Evolutionary conservation across 768 basidiomycete genomes (phyloP), one percentile per base, ranked within the genome.

Genomic region (Boletellus emodensis): DNA sequence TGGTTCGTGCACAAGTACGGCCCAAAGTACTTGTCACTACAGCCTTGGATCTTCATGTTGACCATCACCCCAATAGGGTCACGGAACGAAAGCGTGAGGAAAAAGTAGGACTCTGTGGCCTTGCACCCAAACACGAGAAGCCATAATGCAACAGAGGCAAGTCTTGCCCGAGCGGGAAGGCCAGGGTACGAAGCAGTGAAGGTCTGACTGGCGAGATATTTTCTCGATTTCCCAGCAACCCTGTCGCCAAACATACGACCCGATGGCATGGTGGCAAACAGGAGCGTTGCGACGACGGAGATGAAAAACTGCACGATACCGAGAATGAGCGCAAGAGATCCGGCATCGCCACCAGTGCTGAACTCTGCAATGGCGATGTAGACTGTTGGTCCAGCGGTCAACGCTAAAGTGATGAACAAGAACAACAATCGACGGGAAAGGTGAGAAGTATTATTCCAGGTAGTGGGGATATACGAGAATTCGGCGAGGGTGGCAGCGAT

Each of bases 231-330:
- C 44, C 95, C 89, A 0, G 88, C 91, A 0, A 99, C 96, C 48
- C 95, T 83, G 67, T 99, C 96, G 30, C 96, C 96, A 63, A 99
- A 99, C 93, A 98, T 97, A 17, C 95, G 84, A 0, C 94, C 96
- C 1, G 94, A 96, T 0, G 96, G 96, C 71, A 99, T 82, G 63
- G 91, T 77, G 22, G 90, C 82, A 67, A 98, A 98, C 8, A 94
- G 77, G 46, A 94, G 72, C 1, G 91, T 91, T 8, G 87, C 90
- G 47, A 84, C 71, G 44, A 92, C 85, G 22, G 94, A 90, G 51
- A 97, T 90, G 74, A 85, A 92, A 74, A 98, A 97, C 61, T 99
- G 95, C 8, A 95, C 90, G 58, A 97, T 91, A 57, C 91, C 91
- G 61, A 98, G 81, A 71, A 98, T 97, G 62, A 92, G 81, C 3